A percentile compares a stretch with the other conserved stretches of the same genome.
Conservation (phyloP, 1,139 yeast genomes). For the Candida mesenterica region DNA sequence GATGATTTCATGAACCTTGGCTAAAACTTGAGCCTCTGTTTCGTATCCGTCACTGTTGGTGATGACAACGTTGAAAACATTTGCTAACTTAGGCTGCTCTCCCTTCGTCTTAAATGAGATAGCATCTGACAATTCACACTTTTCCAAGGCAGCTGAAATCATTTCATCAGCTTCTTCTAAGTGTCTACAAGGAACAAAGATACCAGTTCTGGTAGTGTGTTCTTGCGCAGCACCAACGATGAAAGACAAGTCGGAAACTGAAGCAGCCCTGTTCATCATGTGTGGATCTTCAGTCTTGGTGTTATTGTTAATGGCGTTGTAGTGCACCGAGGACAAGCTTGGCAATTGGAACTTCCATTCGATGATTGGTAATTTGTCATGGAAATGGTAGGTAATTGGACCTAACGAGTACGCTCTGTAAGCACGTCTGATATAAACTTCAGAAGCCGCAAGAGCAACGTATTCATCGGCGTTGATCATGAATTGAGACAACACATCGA, state of each 20-base stretch:
- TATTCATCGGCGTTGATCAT: constrained; percentile 79
- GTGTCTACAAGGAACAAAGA: constrained; percentile 78
- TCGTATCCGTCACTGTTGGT: constrained; percentile 71
- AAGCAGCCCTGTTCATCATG: constrained; percentile 77
- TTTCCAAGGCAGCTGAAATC: constrained; percentile 71
- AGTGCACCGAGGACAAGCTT: constrained; percentile 63
- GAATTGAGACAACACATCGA: constrained; percentile 92
- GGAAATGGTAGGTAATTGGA: constrained; percentile 62
- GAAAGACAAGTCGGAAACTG: constrained; percentile 88
- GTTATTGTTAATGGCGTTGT: constrained; percentile 60
- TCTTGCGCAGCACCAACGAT: constrained; percentile 65
- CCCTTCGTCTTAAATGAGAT: constrained; percentile 39
- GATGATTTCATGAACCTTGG: constrained; percentile 61
- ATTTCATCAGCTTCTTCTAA: constrained; percentile 88
- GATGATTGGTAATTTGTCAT: constrained; percentile 64
- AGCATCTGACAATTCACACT: constrained; percentile 52
- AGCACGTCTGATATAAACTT: constrained; percentile 93
- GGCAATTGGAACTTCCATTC: constrained; percentile 94
- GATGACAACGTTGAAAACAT: constrained; percentile 80
- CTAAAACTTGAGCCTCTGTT: constrained; percentile 67
- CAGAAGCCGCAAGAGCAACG: constrained; percentile 94
- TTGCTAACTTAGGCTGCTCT: constrained; percentile 45
- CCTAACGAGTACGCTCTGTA: constrained; percentile 93
- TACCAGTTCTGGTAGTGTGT: constrained; percentile 73
- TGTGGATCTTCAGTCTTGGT: constrained; percentile 37